Evolutionary conservation across 805 yeast genomes (phyloP).

Genomic region (Wickerhamiella spandovensis): DNA sequence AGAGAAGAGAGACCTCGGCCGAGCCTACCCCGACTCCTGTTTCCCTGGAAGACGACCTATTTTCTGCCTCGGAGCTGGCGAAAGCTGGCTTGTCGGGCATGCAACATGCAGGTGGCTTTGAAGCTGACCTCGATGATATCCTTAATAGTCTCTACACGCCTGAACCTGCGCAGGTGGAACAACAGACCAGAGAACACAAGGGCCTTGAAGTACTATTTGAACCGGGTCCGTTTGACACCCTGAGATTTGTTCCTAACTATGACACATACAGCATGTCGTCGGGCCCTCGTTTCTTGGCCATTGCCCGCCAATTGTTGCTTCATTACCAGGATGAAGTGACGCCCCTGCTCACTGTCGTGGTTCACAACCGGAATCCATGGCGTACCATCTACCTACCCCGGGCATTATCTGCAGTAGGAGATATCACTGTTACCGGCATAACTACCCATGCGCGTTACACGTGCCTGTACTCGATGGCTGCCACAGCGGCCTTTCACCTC

Average conservation of each 20-base stretch:
- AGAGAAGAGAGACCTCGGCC: background rate
- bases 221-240: background rate
- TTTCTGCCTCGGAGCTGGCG: background rate
- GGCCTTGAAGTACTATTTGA: slow-evolving; percentile 5
- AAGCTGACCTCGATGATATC: background rate
- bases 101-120: background rate
- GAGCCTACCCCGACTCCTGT: background rate
- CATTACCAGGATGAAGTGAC: slow-evolving; percentile 68
- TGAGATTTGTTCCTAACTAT: background rate
- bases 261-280: background rate
- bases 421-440: slow-evolving; percentile 55
- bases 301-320: slow-evolving; percentile 57
- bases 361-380: slow-evolving; percentile 74
- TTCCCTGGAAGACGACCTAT: background rate
- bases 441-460: slow-evolving; percentile 71
- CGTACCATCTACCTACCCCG: slow-evolving; percentile 73
- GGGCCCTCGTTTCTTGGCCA: slow-evolving; percentile 22
- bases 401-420: slow-evolving; percentile 73
- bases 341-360: slow-evolving; percentile 61
- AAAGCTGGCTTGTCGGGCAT: background rate
- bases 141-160: background rate
- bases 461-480: slow-evolving; percentile 60
- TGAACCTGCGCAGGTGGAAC: background rate
- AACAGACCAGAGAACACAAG: background rate
- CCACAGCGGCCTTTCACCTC: slow-evolving; percentile 69